Percentiles rank a stretch among this genome's conserved stretches.
These are phyloP conservation scores for Scedosporium dehoogii DNA, from an alignment of 2,329 filamentous ascomycete species.

Conservation along the genomic window DNA sequence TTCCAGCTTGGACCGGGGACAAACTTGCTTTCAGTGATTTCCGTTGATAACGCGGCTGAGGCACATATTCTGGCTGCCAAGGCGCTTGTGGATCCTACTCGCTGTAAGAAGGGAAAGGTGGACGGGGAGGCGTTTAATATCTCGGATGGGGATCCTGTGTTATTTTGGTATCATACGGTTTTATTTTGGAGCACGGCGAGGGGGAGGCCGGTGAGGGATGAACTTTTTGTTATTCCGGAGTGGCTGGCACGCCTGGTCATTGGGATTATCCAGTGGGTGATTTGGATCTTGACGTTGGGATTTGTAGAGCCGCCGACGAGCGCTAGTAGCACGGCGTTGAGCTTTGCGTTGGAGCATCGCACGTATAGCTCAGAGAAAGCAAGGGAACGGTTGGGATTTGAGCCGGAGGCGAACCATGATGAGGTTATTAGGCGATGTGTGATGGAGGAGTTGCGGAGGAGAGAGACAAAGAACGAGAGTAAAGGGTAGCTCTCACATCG, in stretches of 20 bases:
- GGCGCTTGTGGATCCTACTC: constrained; percentile 13
- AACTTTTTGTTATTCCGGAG: constrained; percentile 13
- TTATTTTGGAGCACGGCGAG: constrained; percentile 15
- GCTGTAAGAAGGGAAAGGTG: constrained; percentile 10
- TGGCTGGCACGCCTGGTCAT: constrained; percentile 16
- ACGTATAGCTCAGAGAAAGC: constrained; percentile 13
- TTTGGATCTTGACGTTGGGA: constrained; percentile 16
- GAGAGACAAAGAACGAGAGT: not conserved
- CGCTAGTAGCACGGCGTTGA: constrained; percentile 13
- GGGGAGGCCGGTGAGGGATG: constrained; percentile 6
- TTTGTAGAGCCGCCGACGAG: constrained; percentile 14
- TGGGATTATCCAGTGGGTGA: constrained; percentile 11
- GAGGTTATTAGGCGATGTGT: constrained; percentile 8
- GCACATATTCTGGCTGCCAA: constrained; percentile 19
- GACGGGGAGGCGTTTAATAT: constrained; percentile 26
- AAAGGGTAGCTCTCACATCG: not conserved
- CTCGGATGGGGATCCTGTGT: constrained; percentile 20
- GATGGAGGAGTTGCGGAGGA: not conserved
- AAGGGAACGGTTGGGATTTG: constrained; percentile 10
- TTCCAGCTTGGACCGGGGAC: constrained; percentile 16
- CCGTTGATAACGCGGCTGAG: constrained; percentile 16
- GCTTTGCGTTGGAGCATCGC: constrained; percentile 14
- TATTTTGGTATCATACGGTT: constrained; percentile 20
- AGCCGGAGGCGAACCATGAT: constrained; percentile 11
- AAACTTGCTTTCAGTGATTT: constrained; percentile 19